Percentiles rank a stretch among this genome's conserved stretches.
Evolutionary conservation across 768 basidiomycete genomes (phyloP).

Genomic region (Flagelloscypha sp.): DNA sequence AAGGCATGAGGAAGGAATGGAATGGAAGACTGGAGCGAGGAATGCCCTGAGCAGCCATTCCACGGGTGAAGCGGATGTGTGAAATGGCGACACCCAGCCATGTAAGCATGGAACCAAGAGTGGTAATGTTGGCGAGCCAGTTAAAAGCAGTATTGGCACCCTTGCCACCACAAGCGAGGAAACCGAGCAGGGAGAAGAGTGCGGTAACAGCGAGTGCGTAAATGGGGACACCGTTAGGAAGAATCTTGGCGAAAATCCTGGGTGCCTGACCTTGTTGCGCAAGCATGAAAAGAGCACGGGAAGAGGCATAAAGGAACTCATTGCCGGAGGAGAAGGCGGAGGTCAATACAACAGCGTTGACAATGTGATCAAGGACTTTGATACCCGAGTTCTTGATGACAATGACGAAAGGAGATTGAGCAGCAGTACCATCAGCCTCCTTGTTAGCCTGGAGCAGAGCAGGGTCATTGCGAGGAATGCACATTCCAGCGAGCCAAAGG

Average conservation of each 20-base stretch:
- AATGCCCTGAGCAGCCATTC: slow-evolving; percentile 24
- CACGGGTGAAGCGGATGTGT: slow-evolving; percentile 36
- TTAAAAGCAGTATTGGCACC: slow-evolving; percentile 32
- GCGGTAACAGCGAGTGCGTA: slow-evolving; percentile 27
- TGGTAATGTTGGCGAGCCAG: slow-evolving; percentile 33
- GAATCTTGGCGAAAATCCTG: slow-evolving; percentile 32
- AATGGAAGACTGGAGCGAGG: slow-evolving; percentile 15
- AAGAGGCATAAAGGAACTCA: slow-evolving; percentile 44
- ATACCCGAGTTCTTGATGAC: slow-evolving; percentile 36
- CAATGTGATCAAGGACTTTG: slow-evolving; percentile 33
- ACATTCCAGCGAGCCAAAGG: slow-evolving; percentile 33
- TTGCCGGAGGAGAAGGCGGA: slow-evolving; percentile 52
- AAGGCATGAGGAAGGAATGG: slow-evolving; percentile 13
- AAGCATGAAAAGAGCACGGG: slow-evolving; percentile 42
- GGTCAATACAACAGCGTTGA: slow-evolving; percentile 34
- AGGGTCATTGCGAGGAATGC: slow-evolving; percentile 25
- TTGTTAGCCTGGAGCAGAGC: slow-evolving; percentile 9
- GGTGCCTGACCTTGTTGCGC: slow-evolving; percentile 47
- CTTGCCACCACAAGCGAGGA: slow-evolving; percentile 27
- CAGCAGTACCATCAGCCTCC: slow-evolving; percentile 18
- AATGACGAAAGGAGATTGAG: slow-evolving; percentile 32
- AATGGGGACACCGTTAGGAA: slow-evolving; percentile 27
- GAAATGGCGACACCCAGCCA: slow-evolving; percentile 36
- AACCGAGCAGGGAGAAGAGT: slow-evolving; percentile 27
- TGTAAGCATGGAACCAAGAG: slow-evolving; percentile 24